These are phyloP conservation scores for Saussurea involucrata DNA, from an alignment of 129 eudicot genomes.

Conservation along the genomic window DNA sequence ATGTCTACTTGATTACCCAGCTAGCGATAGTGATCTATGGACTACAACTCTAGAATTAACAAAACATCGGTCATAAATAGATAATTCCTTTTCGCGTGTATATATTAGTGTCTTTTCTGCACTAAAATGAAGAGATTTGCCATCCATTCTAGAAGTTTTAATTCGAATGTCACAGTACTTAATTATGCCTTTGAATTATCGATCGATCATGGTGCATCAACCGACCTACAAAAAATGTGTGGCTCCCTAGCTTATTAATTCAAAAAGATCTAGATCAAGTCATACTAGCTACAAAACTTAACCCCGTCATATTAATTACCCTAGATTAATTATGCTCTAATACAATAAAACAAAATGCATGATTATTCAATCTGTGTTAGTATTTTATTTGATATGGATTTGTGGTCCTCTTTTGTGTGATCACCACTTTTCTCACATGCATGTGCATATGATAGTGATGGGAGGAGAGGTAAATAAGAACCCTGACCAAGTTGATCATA, in stretches of 20 bases:
- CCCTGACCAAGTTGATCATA: slow-evolving; percentile 14
- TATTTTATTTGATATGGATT: slow-evolving; percentile 27
- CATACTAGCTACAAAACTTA: not conserved
- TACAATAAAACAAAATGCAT: slow-evolving; percentile 9
- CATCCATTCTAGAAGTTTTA: too few species aligned
- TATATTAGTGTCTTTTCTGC: too few species aligned
- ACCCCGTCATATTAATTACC: slow-evolving; percentile 3
- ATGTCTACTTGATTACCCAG: too few species aligned
- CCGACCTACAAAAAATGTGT: not conserved
- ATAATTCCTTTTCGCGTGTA: too few species aligned
- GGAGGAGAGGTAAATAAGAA: slow-evolving; percentile 13
- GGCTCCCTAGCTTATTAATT: not conserved
- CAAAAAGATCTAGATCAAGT: not conserved
- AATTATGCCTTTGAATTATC: not conserved
- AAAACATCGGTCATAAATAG: too few species aligned
- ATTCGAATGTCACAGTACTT: not conserved
- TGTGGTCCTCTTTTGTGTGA: slow-evolving; percentile 50
- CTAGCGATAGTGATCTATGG: too few species aligned
- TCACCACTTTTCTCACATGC: slow-evolving; percentile 24
- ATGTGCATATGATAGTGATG: slow-evolving; percentile 29
- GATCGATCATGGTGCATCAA: not conserved
- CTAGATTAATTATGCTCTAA: not conserved
- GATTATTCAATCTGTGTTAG: slow-evolving; percentile 21
- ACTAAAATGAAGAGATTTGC: too few species aligned
- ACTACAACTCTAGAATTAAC: too few species aligned